Evolutionary conservation across 805 yeast species (phyloP), one percentile per base, ranked within the genome.

Genomic region (Grigorovia yakushimaensis): DNA sequence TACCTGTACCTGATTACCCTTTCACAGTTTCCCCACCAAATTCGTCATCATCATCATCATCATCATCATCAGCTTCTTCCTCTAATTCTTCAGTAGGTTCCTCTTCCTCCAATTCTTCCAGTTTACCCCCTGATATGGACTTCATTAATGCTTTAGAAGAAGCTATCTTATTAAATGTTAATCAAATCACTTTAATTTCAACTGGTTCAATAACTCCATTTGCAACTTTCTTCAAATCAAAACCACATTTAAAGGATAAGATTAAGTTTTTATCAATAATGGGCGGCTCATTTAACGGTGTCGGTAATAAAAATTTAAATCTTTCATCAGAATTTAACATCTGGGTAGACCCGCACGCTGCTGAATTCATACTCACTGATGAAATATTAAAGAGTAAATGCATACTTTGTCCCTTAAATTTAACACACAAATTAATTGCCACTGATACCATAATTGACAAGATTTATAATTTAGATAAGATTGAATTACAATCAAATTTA

Each of bases 141-240:
- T 74, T 76, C 39, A 53, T 72, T 3, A 62, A 63, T 15, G 71
- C 72, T 2, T 64, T 75, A 52, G 67, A 68, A 24, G 55, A 62
- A 2, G 79, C 81, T 1, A 69, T 79, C 3, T 51, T 66, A 20
- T 48, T 62, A 2, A 60, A 76, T 50, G 64, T 70, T 1, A 77
- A 77, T 13, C 70, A 76, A 35, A 58, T 87, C 3, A 73, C 81
- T 33, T 60, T 87, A 1, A 79, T 82, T 1, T 85, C 88, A 7
- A 80, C 88, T 0, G 96, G 95, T 0, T 77, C 95, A 0, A 66
- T 84, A 54, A 88, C 96, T 4, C 83, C 87, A 56, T 60, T 84
- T 15, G 82, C 88, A 0, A 59, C 70, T 2, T 66, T 88, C 38
- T 70, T 84, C 36, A 53, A 60, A 22, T 64, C 64, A 40, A 73